A percentile compares a stretch with the other conserved stretches of the same genome.
Conservation (phyloP, 768 basidiomycete species). For the Calocybe indica region DNA sequence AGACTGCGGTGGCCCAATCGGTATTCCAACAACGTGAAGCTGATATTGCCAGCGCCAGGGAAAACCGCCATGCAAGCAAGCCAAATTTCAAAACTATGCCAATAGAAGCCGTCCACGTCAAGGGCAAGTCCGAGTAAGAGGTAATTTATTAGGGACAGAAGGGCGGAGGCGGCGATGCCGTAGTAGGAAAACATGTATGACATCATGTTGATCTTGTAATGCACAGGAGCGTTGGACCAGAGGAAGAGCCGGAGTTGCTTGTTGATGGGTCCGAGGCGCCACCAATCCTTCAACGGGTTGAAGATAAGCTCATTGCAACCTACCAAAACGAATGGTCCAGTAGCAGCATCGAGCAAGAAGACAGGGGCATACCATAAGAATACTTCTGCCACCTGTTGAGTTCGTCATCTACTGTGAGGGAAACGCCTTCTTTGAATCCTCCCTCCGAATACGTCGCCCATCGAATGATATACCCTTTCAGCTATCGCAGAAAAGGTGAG, state of each 20-base stretch:
- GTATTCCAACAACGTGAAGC: slow-evolving; percentile 65
- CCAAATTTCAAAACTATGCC: slow-evolving; percentile 71
- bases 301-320: slow-evolving; percentile 79
- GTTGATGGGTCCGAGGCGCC: slow-evolving; percentile 74
- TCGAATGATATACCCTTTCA: slow-evolving; percentile 69
- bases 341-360: neutral
- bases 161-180: slow-evolving; percentile 57
- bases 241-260: slow-evolving; percentile 72
- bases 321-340: slow-evolving; percentile 13
- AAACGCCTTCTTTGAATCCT: slow-evolving; percentile 89
- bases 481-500: slow-evolving; percentile 14
- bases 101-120: slow-evolving; percentile 64
- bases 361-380: slow-evolving; percentile 48
- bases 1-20: slow-evolving; percentile 54
- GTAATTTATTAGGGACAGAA: slow-evolving; percentile 66
- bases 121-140: slow-evolving; percentile 58
- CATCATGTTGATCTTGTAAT: slow-evolving; percentile 81
- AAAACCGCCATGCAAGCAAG: slow-evolving; percentile 68
- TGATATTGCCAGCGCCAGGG: slow-evolving; percentile 63
- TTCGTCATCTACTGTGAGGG: slow-evolving; percentile 85
- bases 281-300: slow-evolving; percentile 78
- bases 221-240: slow-evolving; percentile 72
- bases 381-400: slow-evolving; percentile 93
- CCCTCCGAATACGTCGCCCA: slow-evolving; percentile 85
- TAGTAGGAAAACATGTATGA: slow-evolving; percentile 64